These are phyloP conservation scores for Triticum timopheevii DNA, from an alignment of 176 grass and related monocot species.

Conservation along the genomic window DNA sequence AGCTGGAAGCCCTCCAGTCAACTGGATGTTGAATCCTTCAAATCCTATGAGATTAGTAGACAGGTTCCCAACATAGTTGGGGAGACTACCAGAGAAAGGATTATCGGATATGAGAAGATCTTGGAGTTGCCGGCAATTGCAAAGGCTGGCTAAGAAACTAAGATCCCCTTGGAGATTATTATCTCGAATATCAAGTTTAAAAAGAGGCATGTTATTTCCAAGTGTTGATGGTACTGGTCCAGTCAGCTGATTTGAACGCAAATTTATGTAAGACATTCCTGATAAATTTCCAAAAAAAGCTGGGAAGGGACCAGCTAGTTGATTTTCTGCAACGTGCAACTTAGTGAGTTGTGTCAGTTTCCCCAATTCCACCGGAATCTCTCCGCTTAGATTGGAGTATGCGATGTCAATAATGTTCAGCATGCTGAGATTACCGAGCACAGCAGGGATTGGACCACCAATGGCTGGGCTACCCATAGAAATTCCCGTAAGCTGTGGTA, in stretches of 20 bases:
- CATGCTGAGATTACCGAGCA: background rate
- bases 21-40: background rate
- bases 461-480: background rate
- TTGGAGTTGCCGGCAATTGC: background rate
- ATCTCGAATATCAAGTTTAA: fast-evolving
- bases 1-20: background rate
- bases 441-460: background rate
- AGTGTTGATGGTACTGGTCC: background rate
- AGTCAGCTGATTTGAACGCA: background rate
- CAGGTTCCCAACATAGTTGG: constrained; percentile 5
- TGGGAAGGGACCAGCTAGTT: background rate
- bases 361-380: background rate
- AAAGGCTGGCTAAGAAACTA: background rate
- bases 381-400: background rate
- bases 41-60: background rate
- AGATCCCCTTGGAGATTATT: background rate
- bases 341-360: too few species aligned
- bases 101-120: fast-evolving
- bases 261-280: background rate
- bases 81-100: background rate
- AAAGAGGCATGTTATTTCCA: background rate
- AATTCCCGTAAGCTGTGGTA: background rate
- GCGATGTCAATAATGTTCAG: background rate
- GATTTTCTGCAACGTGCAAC: background rate
- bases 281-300: background rate